Conservation (phyloP, 768 basidiomycete genomes). For the Vararia minispora region DNA sequence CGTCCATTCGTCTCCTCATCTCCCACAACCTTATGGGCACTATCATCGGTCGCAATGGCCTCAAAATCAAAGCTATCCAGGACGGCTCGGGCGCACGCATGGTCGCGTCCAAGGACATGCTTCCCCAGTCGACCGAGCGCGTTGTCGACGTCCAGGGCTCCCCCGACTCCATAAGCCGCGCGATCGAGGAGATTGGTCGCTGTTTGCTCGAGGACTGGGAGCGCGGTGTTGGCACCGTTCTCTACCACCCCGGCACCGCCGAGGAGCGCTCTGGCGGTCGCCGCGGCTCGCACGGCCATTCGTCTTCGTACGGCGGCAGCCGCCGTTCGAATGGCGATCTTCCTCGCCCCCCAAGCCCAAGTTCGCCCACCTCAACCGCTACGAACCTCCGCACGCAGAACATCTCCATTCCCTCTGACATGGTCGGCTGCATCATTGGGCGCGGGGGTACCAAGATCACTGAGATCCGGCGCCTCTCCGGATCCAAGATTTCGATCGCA, state of each 20-base stretch:
- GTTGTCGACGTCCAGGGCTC: constrained; percentile 96
- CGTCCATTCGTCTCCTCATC: constrained; percentile 93
- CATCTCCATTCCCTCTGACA: constrained; percentile 98
- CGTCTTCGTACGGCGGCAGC: constrained; percentile 31
- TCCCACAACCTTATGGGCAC: constrained; percentile 99
- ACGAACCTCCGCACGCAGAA: constrained; percentile 95
- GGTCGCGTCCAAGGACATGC: constrained; percentile 98
- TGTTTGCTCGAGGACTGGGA: constrained; percentile 97
- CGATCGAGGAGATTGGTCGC: constrained; percentile 92
- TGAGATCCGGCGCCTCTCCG: constrained; percentile 95
- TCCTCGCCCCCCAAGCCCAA: constrained; percentile 38
- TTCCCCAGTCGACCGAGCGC: constrained; percentile 97
- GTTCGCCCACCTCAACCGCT: constrained; percentile 33
- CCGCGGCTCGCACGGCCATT: constrained; percentile 41
- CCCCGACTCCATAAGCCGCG: constrained; percentile 84
- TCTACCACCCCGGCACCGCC: constrained; percentile 88
- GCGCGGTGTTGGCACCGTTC: constrained; percentile 83
- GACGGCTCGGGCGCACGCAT: constrained; percentile 93
- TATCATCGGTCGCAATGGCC: constrained; percentile 90
- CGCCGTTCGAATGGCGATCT: constrained; percentile 61
- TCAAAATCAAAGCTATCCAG: constrained; percentile 99
- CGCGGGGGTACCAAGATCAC: constrained; percentile 97
- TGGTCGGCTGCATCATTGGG: constrained; percentile 97
- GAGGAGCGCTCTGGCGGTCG: constrained; percentile 51
- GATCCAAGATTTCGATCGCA: constrained; percentile 96